These are phyloP conservation scores for Crataegus laevigata DNA, from an alignment of 306 rosid species.

Conservation along the genomic window DNA sequence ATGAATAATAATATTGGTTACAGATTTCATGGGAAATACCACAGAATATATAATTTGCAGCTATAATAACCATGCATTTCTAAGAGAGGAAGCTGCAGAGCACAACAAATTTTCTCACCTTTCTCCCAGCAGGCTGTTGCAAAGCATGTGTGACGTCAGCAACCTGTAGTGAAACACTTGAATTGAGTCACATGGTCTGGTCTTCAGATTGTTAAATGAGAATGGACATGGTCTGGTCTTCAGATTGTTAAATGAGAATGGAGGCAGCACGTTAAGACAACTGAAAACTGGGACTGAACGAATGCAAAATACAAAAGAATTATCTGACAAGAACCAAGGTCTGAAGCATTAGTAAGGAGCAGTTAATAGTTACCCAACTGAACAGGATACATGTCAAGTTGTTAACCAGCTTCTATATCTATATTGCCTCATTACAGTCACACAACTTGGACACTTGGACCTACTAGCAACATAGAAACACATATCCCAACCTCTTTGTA, in stretches of 20 bases:
- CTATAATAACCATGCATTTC: neutral
- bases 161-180: conserved; percentile 43
- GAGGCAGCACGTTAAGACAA: neutral
- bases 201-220: conserved; percentile 12
- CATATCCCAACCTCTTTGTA: neutral
- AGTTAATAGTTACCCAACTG: neutral
- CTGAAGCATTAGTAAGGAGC: neutral
- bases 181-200: conserved; percentile 10
- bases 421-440: neutral
- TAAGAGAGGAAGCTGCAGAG: neutral
- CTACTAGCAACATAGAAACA: neutral
- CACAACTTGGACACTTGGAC: neutral
- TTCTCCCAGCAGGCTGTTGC: conserved; percentile 96
- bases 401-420: neutral
- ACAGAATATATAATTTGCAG: neutral
- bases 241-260: conserved; percentile 3
- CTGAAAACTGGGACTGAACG: neutral
- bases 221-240: conserved; percentile 15
- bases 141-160: conserved; percentile 88
- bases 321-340: neutral
- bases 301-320: neutral
- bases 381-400: neutral
- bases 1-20: neutral
- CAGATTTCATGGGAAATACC: neutral
- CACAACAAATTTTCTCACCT: conserved; percentile 34